Conservation (phyloP, 2,329 filamentous ascomycete species). For the Aureobasidium sp. region DNA sequence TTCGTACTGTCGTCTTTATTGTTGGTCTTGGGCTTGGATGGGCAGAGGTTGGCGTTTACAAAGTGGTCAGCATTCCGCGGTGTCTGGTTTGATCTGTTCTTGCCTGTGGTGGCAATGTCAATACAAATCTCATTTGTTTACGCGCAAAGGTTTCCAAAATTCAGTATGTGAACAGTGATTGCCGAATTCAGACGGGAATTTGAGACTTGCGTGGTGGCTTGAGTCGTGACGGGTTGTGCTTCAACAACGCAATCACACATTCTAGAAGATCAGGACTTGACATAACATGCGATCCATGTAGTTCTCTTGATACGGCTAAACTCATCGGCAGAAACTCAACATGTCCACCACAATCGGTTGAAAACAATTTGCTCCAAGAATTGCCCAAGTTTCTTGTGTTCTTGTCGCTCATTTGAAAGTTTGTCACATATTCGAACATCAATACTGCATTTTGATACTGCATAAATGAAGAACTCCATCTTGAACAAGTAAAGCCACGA, state of each 20-base stretch:
- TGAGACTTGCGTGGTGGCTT: background rate
- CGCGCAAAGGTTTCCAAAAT: background rate
- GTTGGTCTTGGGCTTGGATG: background rate
- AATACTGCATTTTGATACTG: background rate
- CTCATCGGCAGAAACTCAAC: background rate
- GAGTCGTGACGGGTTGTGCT: background rate
- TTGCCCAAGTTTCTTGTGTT: background rate
- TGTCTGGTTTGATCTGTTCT: background rate
- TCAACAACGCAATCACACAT: background rate
- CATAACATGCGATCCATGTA: background rate
- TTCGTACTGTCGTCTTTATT: background rate
- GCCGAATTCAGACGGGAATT: background rate
- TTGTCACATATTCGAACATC: no score
- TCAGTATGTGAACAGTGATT: background rate
- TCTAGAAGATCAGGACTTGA: no score
- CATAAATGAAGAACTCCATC: no score
- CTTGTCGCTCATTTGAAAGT: background rate
- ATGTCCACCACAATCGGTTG: background rate
- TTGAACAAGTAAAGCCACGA: no score
- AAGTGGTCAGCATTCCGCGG: background rate
- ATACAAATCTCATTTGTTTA: slow-evolving; percentile 8
- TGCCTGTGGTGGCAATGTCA: background rate
- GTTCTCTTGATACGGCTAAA: background rate
- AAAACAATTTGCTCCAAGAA: background rate
- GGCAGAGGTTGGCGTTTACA: background rate